These are phyloP conservation scores for Cyclocybe cylindracea DNA, from an alignment of 768 basidiomycete genomes.

Conservation along the genomic window DNA sequence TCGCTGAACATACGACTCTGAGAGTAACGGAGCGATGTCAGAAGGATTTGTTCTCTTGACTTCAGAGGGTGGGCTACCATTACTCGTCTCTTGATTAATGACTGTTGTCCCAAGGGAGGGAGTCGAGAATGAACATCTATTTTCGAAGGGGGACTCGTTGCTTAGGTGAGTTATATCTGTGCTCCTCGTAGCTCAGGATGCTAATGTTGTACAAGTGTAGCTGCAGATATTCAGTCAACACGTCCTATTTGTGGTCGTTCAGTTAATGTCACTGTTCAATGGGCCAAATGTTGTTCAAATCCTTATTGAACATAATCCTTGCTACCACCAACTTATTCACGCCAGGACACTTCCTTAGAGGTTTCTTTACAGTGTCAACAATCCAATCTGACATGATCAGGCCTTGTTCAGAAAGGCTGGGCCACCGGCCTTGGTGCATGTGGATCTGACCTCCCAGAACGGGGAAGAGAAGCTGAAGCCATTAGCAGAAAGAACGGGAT, in stretches of 20 bases:
- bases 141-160: no score
- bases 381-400: not conserved
- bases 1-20: conserved; percentile 19
- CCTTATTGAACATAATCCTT: no score
- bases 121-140: no score
- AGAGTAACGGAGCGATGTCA: conserved; percentile 33
- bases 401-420: not conserved
- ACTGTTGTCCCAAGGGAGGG: no score
- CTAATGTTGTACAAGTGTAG: no score
- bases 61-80: not conserved
- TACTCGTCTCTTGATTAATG: no score
- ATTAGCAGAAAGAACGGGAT: not conserved
- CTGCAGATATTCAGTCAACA: no score
- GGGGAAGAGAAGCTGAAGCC: not conserved
- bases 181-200: no score
- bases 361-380: not conserved
- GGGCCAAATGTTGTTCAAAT: no score
- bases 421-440: not conserved
- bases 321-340: not conserved
- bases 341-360: not conserved
- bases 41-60: conserved; percentile 3
- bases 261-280: no score
- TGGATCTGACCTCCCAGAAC: not conserved
- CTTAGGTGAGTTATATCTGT: no score
- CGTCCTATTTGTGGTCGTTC: no score